These are phyloP conservation scores for Pichia sp. DNA, from an alignment of 1,139 yeast genomes.

Conservation along the genomic window DNA sequence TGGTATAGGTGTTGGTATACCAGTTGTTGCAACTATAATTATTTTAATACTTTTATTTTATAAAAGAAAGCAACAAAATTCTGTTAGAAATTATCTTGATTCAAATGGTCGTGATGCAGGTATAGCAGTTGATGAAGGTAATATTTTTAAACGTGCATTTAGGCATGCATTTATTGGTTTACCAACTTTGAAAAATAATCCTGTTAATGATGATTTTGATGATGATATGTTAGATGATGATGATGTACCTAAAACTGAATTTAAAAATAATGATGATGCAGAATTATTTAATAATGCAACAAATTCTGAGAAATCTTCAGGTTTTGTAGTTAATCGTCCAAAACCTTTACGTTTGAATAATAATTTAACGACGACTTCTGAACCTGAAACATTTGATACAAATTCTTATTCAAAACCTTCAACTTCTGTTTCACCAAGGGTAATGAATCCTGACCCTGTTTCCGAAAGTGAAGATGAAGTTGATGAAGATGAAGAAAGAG, in stretches of 20 bases:
- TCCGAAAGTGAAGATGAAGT: not conserved
- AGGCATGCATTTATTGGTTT: constrained; percentile 23
- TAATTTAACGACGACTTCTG: not conserved
- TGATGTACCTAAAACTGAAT: constrained; percentile 2
- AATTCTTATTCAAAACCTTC: not conserved
- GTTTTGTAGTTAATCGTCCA: constrained; percentile 26
- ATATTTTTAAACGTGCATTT: constrained; percentile 17
- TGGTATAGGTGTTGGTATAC: constrained; percentile 34
- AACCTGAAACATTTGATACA: not conserved
- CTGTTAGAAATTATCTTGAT: constrained; percentile 25
- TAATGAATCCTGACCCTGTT: not conserved
- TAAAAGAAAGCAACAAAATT: constrained; percentile 17
- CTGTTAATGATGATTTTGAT: constrained; percentile 19
- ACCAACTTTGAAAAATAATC: constrained; percentile 11
- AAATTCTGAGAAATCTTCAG: constrained; percentile 12
- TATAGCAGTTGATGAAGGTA: constrained; percentile 22
- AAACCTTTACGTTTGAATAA: constrained; percentile 14
- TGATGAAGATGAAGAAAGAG: constrained; percentile 1
- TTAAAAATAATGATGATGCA: constrained; percentile 5
- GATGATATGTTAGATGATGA: constrained; percentile 21
- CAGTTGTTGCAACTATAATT: constrained; percentile 23
- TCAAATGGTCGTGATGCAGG: constrained; percentile 29
- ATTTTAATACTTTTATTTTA: constrained; percentile 17
- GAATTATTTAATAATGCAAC: constrained; percentile 2
- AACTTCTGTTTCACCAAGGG: not conserved